Evolutionary conservation across 768 basidiomycete genomes (phyloP).

Genomic region (Termitomyces sp.): DNA sequence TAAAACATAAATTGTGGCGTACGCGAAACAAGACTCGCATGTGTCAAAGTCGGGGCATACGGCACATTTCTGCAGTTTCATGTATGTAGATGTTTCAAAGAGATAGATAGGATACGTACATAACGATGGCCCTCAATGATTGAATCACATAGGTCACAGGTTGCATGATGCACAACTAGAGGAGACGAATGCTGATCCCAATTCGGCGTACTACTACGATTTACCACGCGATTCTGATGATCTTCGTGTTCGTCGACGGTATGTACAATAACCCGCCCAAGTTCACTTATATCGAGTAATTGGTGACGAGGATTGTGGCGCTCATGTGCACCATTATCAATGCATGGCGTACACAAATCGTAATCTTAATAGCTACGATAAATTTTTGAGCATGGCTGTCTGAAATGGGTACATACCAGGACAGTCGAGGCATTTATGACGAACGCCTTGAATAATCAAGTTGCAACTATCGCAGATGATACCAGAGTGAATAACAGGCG

Average conservation of each 20-base stretch:
- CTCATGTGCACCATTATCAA: conserved; percentile 42
- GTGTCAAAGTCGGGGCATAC: conserved; percentile 83
- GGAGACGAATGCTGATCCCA: conserved; percentile 6
- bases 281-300: conserved; percentile 64
- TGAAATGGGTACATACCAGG: conserved; percentile 36
- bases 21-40: conserved; percentile 67
- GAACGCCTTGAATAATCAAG: conserved; percentile 50
- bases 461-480: conserved; percentile 68
- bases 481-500: conserved; percentile 45
- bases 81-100: not conserved
- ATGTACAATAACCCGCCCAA: conserved; percentile 63
- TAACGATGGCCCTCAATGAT: conserved; percentile 66
- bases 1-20: conserved; percentile 8
- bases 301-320: conserved; percentile 60
- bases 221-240: conserved; percentile 15
- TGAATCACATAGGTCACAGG: conserved; percentile 75
- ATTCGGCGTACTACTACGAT: not conserved
- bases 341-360: conserved; percentile 63
- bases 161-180: conserved; percentile 53
- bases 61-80: conserved; percentile 58
- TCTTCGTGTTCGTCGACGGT: conserved; percentile 44
- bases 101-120: conserved; percentile 36
- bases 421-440: conserved; percentile 82
- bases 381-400: not conserved
- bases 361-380: conserved; percentile 44